Evolutionary conservation across 345 rosid genomes (phyloP).

Genomic region (Streptanthus diversifolius): DNA sequence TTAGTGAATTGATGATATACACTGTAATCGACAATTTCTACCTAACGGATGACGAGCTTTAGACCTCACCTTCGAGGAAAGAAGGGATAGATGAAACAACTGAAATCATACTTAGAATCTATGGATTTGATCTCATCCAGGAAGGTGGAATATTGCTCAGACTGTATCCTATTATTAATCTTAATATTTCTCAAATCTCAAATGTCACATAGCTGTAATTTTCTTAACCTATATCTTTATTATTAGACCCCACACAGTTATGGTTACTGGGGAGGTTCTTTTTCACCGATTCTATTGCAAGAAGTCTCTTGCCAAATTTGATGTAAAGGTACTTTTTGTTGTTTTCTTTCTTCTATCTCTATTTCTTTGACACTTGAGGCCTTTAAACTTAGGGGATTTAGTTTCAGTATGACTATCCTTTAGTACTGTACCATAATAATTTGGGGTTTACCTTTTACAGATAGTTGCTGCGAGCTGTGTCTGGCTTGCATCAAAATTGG

Average conservation of each 20-base stretch:
- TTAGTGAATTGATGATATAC: constrained; percentile 61
- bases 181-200: neutral
- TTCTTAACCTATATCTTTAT: constrained; percentile 14
- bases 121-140: constrained; percentile 93
- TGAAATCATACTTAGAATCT: constrained; percentile 70
- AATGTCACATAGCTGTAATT: neutral
- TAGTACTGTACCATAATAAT: constrained; percentile 1
- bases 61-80: constrained; percentile 73
- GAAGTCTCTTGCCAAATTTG: constrained; percentile 86
- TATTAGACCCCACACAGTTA: constrained; percentile 86
- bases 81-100: constrained; percentile 83
- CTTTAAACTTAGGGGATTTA: neutral
- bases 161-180: constrained; percentile 53
- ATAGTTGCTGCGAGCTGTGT: constrained; percentile 91
- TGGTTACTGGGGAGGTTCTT: constrained; percentile 97
- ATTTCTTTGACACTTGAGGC: neutral
- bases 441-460: constrained; percentile 35
- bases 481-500: constrained; percentile 90
- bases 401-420: neutral
- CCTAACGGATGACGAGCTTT: constrained; percentile 64
- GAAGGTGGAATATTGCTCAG: constrained; percentile 83
- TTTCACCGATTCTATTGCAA: constrained; percentile 94
- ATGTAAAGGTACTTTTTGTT: constrained; percentile 56
- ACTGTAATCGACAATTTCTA: constrained; percentile 92
- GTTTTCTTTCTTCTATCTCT: neutral